Evolutionary conservation across 2,329 filamentous ascomycete genomes (phyloP).

Genomic region (Trichothecium roseum): DNA sequence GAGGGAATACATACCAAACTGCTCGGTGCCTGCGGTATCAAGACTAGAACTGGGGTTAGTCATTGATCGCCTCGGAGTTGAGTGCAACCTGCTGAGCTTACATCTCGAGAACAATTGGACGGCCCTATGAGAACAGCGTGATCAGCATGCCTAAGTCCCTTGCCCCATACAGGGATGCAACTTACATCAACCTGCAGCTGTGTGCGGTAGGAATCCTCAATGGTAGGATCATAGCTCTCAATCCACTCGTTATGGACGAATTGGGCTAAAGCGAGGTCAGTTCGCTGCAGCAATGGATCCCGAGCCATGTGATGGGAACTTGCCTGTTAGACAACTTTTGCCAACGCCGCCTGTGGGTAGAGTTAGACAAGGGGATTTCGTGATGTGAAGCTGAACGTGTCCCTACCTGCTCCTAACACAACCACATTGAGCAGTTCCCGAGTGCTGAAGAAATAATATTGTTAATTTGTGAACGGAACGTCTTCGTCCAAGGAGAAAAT

Average conservation of each 20-base stretch:
- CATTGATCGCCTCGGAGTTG: background rate
- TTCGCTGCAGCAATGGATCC: slow-evolving; percentile 7
- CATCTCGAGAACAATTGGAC: slow-evolving; percentile 86
- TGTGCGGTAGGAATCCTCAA: slow-evolving; percentile 68
- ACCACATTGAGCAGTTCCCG: slow-evolving; percentile 69
- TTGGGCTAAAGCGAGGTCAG: slow-evolving; percentile 49
- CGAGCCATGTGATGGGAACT: slow-evolving; percentile 6
- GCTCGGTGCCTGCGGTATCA: slow-evolving; percentile 84
- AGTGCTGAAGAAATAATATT: slow-evolving; percentile 30
- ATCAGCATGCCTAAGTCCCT: slow-evolving; percentile 13
- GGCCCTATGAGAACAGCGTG: slow-evolving; percentile 44
- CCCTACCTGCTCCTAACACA: slow-evolving; percentile 66
- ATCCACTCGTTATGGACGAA: slow-evolving; percentile 94
- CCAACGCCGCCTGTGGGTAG: slow-evolving; percentile 63
- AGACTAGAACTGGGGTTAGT: slow-evolving; percentile 39
- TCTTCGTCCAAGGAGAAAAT: no score
- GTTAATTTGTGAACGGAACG: no score
- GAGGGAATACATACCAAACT: slow-evolving; percentile 59
- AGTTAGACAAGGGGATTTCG: slow-evolving; percentile 18
- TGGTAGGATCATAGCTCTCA: slow-evolving; percentile 73
- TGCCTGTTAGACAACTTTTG: slow-evolving; percentile 80
- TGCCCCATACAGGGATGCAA: slow-evolving; percentile 12
- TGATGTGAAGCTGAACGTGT: slow-evolving; percentile 8
- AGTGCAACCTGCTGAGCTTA: slow-evolving; percentile 30
- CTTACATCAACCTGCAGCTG: slow-evolving; percentile 76